Percentiles rank a stretch among this genome's conserved stretches.
Evolutionary conservation across 768 basidiomycete species (phyloP).

Genomic region (Postia placenta): DNA sequence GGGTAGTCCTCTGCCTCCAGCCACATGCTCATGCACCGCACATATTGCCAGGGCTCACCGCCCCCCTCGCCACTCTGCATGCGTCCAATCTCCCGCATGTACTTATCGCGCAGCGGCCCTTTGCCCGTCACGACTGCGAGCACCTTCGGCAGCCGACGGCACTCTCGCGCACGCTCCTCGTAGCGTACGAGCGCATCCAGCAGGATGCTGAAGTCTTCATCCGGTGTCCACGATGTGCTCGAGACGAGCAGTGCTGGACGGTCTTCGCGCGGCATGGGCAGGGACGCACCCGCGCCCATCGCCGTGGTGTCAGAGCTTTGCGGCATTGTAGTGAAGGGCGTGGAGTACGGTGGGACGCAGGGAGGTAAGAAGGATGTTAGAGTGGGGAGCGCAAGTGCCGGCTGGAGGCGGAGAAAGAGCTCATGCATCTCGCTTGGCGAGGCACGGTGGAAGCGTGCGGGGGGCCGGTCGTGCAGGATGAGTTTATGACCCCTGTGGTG

Average conservation of each 20-base stretch:
- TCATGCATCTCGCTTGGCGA: slow-evolving; percentile 71
- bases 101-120: slow-evolving; percentile 67
- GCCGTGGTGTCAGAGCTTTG: slow-evolving; percentile 10
- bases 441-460: slow-evolving; percentile 71
- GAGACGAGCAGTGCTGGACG: slow-evolving; percentile 85
- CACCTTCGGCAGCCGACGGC: slow-evolving; percentile 58
- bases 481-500: slow-evolving; percentile 62
- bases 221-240: slow-evolving; percentile 95
- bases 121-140: slow-evolving; percentile 88
- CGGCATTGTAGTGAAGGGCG: slow-evolving; percentile 50
- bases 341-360: slow-evolving; percentile 49
- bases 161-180: slow-evolving; percentile 46
- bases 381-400: slow-evolving; percentile 45
- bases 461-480: slow-evolving; percentile 88
- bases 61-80: slow-evolving; percentile 40
- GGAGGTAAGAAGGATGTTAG: slow-evolving; percentile 48
- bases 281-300: slow-evolving; percentile 20
- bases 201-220: slow-evolving; percentile 90
- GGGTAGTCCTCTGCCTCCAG: slow-evolving; percentile 90
- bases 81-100: slow-evolving; percentile 62
- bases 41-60: slow-evolving; percentile 55
- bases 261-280: slow-evolving; percentile 55
- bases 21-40: slow-evolving; percentile 81
- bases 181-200: slow-evolving; percentile 69
- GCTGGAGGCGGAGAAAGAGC: slow-evolving; percentile 46